These are phyloP conservation scores for Apiospora hydei DNA, from an alignment of 2,329 filamentous ascomycete genomes.

Conservation along the genomic window DNA sequence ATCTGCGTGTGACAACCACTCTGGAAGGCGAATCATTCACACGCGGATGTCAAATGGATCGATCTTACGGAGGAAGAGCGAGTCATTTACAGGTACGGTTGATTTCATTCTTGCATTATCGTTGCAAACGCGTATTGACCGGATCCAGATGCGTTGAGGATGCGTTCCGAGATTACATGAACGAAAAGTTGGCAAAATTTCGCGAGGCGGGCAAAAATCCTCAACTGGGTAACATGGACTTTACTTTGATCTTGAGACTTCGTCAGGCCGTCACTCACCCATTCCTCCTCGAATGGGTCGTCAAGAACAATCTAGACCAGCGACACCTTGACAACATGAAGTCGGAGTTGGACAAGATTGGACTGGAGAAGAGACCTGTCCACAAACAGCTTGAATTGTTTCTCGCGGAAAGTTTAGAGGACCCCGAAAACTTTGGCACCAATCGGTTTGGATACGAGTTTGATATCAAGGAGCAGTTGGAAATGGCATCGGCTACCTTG, in stretches of 20 bases:
- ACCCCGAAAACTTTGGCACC: background rate
- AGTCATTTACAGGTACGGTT: constrained; percentile 22
- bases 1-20: no score
- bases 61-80: constrained; percentile 3
- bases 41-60: background rate
- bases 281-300: background rate
- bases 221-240: background rate
- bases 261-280: constrained; percentile 11
- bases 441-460: background rate
- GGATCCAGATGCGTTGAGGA: background rate
- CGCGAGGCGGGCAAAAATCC: no score
- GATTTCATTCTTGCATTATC: background rate
- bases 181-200: no score
- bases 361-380: background rate
- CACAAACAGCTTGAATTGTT: background rate
- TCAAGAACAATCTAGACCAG: background rate
- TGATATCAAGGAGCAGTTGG: background rate
- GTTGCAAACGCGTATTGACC: no score
- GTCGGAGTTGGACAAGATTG: background rate
- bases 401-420: background rate
- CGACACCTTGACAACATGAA: background rate
- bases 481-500: background rate
- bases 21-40: background rate
- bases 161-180: background rate
- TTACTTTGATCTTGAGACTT: background rate